Conservation (phyloP, 371 early-diverging fungal species). For the Lichtheimia hyalospora region DNA sequence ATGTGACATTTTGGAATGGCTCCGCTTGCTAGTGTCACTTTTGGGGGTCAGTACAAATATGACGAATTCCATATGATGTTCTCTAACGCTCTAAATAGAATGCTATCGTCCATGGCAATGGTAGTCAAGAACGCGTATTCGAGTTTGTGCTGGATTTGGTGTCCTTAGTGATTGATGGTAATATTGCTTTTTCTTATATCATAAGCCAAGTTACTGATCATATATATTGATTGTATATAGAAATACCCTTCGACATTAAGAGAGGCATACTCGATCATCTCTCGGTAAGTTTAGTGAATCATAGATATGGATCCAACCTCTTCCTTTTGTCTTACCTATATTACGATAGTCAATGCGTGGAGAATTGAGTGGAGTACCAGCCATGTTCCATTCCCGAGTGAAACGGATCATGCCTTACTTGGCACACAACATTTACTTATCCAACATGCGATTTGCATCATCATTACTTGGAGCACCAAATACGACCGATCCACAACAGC, state of each 20-base stretch:
- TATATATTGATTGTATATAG: conserved; percentile 8
- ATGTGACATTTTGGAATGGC: conserved; percentile 52
- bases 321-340: neutral
- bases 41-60: conserved; percentile 32
- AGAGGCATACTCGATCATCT: conserved; percentile 32
- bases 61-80: neutral
- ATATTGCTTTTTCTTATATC: too few species aligned
- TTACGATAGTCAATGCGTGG: conserved; percentile 30
- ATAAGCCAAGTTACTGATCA: too few species aligned
- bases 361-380: conserved; percentile 48
- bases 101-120: conserved; percentile 61
- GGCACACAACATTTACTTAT: conserved; percentile 59
- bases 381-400: conserved; percentile 55
- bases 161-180: conserved; percentile 58
- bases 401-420: conserved; percentile 62
- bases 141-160: conserved; percentile 63
- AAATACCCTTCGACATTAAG: conserved; percentile 37
- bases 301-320: neutral
- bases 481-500: conserved; percentile 34
- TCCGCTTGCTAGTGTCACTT: conserved; percentile 31
- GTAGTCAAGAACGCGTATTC: conserved; percentile 61
- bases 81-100: conserved; percentile 23
- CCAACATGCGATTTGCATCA: conserved; percentile 30
- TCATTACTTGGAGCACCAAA: conserved; percentile 10
- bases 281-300: conserved; percentile 20